Evolutionary conservation across 2,329 filamentous ascomycete genomes (phyloP).

Genomic region (Didymosphaeria variabile): DNA sequence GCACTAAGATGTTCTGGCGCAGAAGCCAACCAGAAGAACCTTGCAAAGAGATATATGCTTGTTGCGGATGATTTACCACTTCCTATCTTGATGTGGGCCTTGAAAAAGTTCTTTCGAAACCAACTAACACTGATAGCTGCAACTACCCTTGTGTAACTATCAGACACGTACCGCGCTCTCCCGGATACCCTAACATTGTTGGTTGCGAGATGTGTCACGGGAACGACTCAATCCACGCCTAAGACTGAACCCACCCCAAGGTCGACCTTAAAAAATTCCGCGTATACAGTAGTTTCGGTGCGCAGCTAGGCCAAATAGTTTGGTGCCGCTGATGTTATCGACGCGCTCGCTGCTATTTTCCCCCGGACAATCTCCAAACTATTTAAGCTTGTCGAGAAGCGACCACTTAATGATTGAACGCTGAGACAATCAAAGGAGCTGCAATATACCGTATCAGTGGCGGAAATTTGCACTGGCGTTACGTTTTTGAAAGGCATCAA

Average conservation of each 20-base stretch:
- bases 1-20: conserved; percentile 72
- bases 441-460: no score
- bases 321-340: conserved; percentile 71
- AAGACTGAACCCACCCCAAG: conserved; percentile 66
- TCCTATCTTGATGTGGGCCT: conserved; percentile 66
- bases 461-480: conserved; percentile 69
- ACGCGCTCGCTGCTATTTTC: conserved; percentile 74
- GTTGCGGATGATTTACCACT: conserved; percentile 70
- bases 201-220: conserved; percentile 76
- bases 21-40: conserved; percentile 65
- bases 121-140: conserved; percentile 55
- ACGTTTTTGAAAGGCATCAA: no score
- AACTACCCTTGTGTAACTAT: conserved; percentile 73
- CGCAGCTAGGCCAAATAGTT: conserved; percentile 72
- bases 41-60: conserved; percentile 68
- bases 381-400: conserved; percentile 59
- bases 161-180: conserved; percentile 66
- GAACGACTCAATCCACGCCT: conserved; percentile 70
- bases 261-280: conserved; percentile 69
- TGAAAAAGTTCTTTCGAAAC: background rate
- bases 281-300: conserved; percentile 72
- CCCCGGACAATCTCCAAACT: conserved; percentile 66
- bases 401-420: conserved; percentile 44
- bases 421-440: conserved; percentile 63
- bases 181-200: conserved; percentile 71